Evolutionary conservation across 2,329 filamentous ascomycete species (phyloP).

Genomic region (Chaetomiaceae sp.): DNA sequence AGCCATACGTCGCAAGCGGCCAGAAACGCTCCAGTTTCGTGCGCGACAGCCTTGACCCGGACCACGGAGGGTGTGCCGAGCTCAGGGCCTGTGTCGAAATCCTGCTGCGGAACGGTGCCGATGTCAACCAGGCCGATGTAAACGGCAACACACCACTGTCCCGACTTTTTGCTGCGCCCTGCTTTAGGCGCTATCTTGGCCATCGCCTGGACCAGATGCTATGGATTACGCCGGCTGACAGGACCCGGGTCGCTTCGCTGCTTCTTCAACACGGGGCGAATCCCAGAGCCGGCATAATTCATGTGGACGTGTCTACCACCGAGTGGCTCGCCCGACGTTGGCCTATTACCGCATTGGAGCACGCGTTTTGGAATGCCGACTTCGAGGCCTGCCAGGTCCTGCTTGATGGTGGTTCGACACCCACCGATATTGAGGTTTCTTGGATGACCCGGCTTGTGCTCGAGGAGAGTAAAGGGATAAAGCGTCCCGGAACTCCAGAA

Average conservation of each 20-base stretch:
- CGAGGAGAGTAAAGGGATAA: neutral
- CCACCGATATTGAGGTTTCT: neutral
- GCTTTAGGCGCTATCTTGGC: neutral
- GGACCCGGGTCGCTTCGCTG: neutral
- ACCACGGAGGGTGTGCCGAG: neutral
- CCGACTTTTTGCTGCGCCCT: neutral
- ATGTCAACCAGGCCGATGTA: neutral
- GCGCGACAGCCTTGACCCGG: neutral
- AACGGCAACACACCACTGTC: neutral
- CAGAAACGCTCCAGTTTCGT: too few relatives aligned
- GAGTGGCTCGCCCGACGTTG: neutral
- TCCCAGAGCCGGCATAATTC: neutral
- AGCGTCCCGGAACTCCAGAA: too few relatives aligned
- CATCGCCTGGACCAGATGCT: neutral
- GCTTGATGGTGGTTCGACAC: neutral
- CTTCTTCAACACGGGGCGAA: neutral
- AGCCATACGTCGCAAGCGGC: too few relatives aligned
- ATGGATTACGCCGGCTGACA: neutral
- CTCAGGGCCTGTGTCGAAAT: constrained; percentile 1
- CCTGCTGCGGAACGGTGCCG: neutral
- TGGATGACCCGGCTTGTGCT: neutral
- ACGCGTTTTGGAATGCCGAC: constrained; percentile 4
- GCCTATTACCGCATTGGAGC: neutral
- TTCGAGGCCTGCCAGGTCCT: neutral
- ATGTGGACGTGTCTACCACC: neutral